Percentiles rank a stretch among this genome's conserved stretches.
phyloP scores from a whole-genome alignment of 1,284 basidiomycete genomes.

The Porodaedalea pini region DNA sequence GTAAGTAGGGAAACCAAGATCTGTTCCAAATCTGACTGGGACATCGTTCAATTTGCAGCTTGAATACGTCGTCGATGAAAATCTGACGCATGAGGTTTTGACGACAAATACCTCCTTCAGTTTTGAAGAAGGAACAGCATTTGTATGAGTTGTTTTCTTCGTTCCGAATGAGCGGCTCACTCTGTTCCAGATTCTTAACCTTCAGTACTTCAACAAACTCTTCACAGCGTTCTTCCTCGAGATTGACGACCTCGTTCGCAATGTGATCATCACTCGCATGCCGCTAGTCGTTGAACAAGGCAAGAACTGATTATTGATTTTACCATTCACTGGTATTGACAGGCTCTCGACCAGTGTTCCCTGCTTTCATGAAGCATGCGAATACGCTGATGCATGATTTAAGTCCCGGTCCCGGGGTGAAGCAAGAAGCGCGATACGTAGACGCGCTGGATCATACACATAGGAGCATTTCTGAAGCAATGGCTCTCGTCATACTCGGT shows the following conservation, averaged over 20 bases:
- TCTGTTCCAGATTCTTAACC: slow-evolving; percentile 5
- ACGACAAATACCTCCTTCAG: background rate
- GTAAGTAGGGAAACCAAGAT: background rate
- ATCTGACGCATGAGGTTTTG: background rate
- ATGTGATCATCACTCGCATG: slow-evolving; percentile 2
- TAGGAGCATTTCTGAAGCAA: slow-evolving; percentile 3
- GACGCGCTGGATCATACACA: background rate
- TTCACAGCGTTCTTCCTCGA: slow-evolving; percentile 2
- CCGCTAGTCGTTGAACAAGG: slow-evolving; percentile 5
- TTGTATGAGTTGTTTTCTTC: background rate
- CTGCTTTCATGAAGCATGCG: slow-evolving; percentile 1
- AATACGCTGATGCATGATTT: background rate
- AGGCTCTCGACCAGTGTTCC: background rate
- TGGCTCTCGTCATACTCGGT: slow-evolving; percentile 3
- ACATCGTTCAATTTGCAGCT: background rate
- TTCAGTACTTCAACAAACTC: slow-evolving; percentile 1
- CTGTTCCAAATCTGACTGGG: background rate
- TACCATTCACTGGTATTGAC: background rate
- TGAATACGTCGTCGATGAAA: slow-evolving; percentile 9
- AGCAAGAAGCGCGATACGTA: background rate
- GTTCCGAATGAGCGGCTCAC: background rate
- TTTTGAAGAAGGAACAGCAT: slow-evolving; percentile 7
- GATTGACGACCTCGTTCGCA: slow-evolving; percentile 6
- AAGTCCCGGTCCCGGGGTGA: background rate
- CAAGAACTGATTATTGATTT: background rate